Percentiles rank a stretch among this genome's conserved stretches.
Evolutionary conservation across 2,329 filamentous ascomycete genomes (phyloP).

Genomic region (Phialophora tarda): DNA sequence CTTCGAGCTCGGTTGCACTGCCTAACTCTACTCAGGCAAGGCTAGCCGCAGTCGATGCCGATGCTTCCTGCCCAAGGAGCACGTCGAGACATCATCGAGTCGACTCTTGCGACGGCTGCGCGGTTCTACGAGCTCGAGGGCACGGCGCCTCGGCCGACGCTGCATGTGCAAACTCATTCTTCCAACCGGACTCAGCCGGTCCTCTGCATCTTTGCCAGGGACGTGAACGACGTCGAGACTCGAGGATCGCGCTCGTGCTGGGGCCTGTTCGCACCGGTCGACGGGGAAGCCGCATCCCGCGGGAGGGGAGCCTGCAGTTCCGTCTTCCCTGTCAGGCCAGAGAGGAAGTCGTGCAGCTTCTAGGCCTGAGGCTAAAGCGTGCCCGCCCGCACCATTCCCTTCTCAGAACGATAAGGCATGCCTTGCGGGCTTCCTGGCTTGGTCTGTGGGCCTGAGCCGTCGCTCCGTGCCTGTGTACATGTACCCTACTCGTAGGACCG

Average conservation of each 20-base stretch:
- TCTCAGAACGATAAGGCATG: constrained; percentile 9
- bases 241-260: constrained; percentile 13
- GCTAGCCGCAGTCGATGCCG: constrained; percentile 6
- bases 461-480: background rate
- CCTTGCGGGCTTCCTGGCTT: constrained; percentile 7
- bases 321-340: constrained; percentile 6
- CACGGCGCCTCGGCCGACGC: background rate
- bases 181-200: background rate
- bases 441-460: constrained; percentile 9
- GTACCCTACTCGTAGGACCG: background rate
- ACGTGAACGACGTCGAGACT: constrained; percentile 5
- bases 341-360: constrained; percentile 11
- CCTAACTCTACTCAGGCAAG: constrained; percentile 19
- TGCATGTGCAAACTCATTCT: background rate
- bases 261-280: constrained; percentile 26
- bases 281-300: constrained; percentile 31
- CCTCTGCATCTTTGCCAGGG: background rate
- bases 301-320: constrained; percentile 22
- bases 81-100: background rate
- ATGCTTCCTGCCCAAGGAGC: constrained; percentile 3
- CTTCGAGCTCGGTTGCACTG: constrained; percentile 8
- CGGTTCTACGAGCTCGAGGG: background rate
- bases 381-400: constrained; percentile 4
- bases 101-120: background rate
- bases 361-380: constrained; percentile 17